Base-by-base conservation (phyloP, 2,329 filamentous ascomycete species). In the Calycina herbarum region DNA sequence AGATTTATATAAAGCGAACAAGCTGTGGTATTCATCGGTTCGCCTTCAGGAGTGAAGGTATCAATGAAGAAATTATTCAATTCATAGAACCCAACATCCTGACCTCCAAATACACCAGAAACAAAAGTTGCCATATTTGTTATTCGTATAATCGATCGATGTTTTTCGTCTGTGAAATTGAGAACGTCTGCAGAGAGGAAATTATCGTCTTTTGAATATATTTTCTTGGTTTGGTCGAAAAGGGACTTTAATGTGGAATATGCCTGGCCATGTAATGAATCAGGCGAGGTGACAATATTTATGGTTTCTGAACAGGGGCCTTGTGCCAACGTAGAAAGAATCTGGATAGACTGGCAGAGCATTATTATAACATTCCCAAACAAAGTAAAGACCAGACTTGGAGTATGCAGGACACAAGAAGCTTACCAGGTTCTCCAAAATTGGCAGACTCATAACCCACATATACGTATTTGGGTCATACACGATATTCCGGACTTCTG, bases 91-190 rank as follows among this genome's bases (percentile, higher is more conserved):
- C 85, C 85, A 66, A 89, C 85, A 73, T 88, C 85, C 70, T 86
- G 84, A 17, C 85, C 84, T n/a, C 82, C 82, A 71, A 90, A 87
- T 31, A 89, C 83, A 67, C 83, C 85, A 0, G 85, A 86, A 33
- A 88, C 82, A 72, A 89, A 89, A 0, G 86, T 88, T 11, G 87
- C 87, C 59, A 89, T 78, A 70, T 90, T 90, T 51, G 86, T 85
- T 73, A 85, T 88, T 64, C 85, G 82, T 64, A 89, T 84, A 57
- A 84, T 83, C 65, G 85, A 85, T 51, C 87, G 78, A 71, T 89
- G 85, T 10, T 78, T 77, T 2, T 78, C 74, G 27, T 84, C 82
- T 6, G 79, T 78, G 57, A 86, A 78, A 48, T 81, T 82, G 20
- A 87, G 76, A 57, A 83, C 80, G n/a, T 80, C 77, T 4, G 82